Percentiles rank a stretch among this genome's conserved stretches.
Evolutionary conservation across 805 yeast species (phyloP).

Genomic region (Candida insectalens): DNA sequence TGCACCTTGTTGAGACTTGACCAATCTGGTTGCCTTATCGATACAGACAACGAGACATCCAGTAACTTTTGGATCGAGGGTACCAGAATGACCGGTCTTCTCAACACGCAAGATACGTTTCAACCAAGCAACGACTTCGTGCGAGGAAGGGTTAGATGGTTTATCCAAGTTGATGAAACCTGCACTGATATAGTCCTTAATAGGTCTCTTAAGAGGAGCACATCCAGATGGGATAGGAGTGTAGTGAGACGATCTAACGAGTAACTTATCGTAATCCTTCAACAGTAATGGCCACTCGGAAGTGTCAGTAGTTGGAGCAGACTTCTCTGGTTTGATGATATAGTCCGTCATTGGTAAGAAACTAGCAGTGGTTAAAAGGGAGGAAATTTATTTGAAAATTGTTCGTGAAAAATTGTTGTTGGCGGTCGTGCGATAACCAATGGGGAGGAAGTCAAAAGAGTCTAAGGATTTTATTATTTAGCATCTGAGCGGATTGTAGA

Average conservation of each 20-base stretch:
- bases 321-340: constrained; percentile 81
- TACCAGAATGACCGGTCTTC: constrained; percentile 98
- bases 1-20: constrained; percentile 98
- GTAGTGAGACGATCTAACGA: constrained; percentile 94
- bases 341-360: constrained; percentile 19
- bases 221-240: constrained; percentile 96
- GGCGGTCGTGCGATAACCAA: background rate
- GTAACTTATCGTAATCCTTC: constrained; percentile 86
- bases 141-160: constrained; percentile 97
- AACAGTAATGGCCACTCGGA: constrained; percentile 92
- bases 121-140: constrained; percentile 99
- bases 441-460: background rate
- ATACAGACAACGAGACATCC: constrained; percentile 98
- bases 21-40: constrained; percentile 96
- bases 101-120: constrained; percentile 92
- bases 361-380: no score
- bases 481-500: no score
- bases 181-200: constrained; percentile 79
- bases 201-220: constrained; percentile 89
- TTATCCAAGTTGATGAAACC: constrained; percentile 97
- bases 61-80: constrained; percentile 93
- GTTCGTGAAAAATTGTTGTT: constrained; percentile 34
- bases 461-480: background rate
- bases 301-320: constrained; percentile 73
- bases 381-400: no score